phyloP scores from a whole-genome alignment of 2,329 filamentous ascomycete species.

The Elsinoe fawcettii region DNA sequence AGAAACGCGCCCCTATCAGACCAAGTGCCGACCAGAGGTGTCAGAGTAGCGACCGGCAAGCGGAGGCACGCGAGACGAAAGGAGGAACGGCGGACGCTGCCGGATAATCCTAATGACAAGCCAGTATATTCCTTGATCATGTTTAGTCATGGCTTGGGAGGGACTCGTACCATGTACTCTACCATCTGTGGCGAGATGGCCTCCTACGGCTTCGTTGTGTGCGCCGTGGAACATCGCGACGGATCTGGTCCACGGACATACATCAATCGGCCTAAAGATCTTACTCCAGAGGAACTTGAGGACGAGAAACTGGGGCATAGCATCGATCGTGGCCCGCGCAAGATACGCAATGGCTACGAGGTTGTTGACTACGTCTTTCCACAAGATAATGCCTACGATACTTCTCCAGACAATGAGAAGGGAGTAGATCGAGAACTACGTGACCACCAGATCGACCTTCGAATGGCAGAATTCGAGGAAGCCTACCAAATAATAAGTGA shows the following conservation, averaged over 20 bases:
- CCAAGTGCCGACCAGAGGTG: slow-evolving; percentile 40
- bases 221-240: slow-evolving; percentile 58
- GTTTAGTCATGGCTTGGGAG: slow-evolving; percentile 60
- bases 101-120: slow-evolving; percentile 28
- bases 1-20: slow-evolving; percentile 52
- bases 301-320: slow-evolving; percentile 16
- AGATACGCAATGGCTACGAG: slow-evolving; percentile 24
- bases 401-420: slow-evolving; percentile 47
- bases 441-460: slow-evolving; percentile 54
- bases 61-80: slow-evolving; percentile 28
- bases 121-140: slow-evolving; percentile 55
- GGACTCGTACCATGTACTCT: slow-evolving; percentile 55
- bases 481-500: slow-evolving; percentile 50
- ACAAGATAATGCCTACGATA: slow-evolving; percentile 42
- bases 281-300: slow-evolving; percentile 30
- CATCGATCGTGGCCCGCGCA: slow-evolving; percentile 21
- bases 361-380: slow-evolving; percentile 54
- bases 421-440: slow-evolving; percentile 55
- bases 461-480: slow-evolving; percentile 58
- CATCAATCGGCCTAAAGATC: slow-evolving; percentile 47
- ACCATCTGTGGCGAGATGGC: slow-evolving; percentile 54
- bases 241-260: slow-evolving; percentile 55
- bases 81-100: slow-evolving; percentile 22
- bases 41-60: slow-evolving; percentile 35
- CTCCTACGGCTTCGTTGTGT: slow-evolving; percentile 58